Base-by-base conservation (phyloP, 805 yeast species). In the Spathaspora boniae region DNA sequence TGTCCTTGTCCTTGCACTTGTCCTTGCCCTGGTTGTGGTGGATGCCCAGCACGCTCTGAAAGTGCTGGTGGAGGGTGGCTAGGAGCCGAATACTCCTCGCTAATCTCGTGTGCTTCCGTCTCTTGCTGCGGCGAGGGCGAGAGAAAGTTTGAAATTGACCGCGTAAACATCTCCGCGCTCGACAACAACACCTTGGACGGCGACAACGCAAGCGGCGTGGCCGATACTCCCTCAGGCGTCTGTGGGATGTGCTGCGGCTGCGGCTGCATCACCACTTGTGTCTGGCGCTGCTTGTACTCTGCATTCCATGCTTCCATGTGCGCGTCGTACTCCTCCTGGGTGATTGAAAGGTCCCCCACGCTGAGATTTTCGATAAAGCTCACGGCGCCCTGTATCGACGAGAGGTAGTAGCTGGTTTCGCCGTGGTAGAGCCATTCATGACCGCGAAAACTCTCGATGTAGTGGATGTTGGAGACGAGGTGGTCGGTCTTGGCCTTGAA, bases 321-420 rank as follows among this genome's bases (percentile, higher is more conserved):
- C 3, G 75, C 73, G 46, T 72, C 73, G 42, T 65, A 81, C 44
- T 81, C 87, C 26, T 73, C 76, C 36, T 77, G 74, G n/a, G 36
- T 33, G 11, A 33, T 27, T 4, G 88, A 80, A 30, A 88, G 63
- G 17, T 78, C 72, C 2, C 74, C 70, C 23, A 62, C 57, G 22
- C 69, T 74, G 29, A 93, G 55, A 9, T 78, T 74, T 37, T 78
- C 76, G 7, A 93, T 74, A 53, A 87, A 93, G 41, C 81, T 77
- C 9, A 88, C 76, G 1, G 97, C 97, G 2, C 94, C 94, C 50
- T 84, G 86, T 18, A 91, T 59, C n/a, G 96, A 85, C 19, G 95
- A 85, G 36, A 93, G 64, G 53, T 93, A 93, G 58, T 93, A 93
- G 27, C 93, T 84, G 0, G 91, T 81, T 55, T 93, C 99, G 6